These are phyloP conservation scores for Fusarium mexicanum DNA, from an alignment of 2,329 filamentous ascomycete species.

Conservation along the genomic window DNA sequence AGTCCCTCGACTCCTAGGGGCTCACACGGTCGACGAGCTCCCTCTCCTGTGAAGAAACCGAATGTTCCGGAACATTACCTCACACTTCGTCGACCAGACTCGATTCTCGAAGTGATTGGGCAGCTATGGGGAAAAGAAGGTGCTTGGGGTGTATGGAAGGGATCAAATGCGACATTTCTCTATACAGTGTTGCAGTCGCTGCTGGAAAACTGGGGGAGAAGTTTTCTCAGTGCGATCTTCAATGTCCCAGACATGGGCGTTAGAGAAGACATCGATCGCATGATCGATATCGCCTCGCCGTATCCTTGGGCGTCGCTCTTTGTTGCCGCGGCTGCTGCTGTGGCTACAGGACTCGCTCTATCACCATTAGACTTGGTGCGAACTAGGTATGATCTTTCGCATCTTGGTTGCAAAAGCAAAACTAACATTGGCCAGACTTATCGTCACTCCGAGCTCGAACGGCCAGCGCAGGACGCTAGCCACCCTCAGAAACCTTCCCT, in stretches of 20 bases:
- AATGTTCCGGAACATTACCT: constrained; percentile 66
- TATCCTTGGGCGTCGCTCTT: constrained; percentile 84
- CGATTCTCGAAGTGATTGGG: constrained; percentile 84
- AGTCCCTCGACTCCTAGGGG: constrained; percentile 52
- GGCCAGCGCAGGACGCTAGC: constrained; percentile 81
- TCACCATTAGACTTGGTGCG: constrained; percentile 90
- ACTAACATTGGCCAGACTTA: constrained; percentile 66
- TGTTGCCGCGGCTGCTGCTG: constrained; percentile 72
- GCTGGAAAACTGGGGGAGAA: constrained; percentile 90
- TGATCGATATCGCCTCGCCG: constrained; percentile 77
- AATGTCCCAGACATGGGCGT: constrained; percentile 87
- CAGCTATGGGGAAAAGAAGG: constrained; percentile 92
- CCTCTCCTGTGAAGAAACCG: constrained; percentile 50
- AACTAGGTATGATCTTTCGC: constrained; percentile 61
- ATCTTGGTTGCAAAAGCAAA: neutral
- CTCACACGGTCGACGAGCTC: constrained; percentile 46
- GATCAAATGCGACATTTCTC: constrained; percentile 90
- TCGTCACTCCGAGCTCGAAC: constrained; percentile 82
- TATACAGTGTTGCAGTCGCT: constrained; percentile 88
- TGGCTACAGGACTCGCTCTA: constrained; percentile 80
- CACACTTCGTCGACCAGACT: constrained; percentile 77
- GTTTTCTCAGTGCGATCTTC: constrained; percentile 87
- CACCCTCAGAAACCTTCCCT: constrained; percentile 80
- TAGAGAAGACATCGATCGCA: constrained; percentile 79
- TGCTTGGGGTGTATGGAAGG: constrained; percentile 93